Evolutionary conservation across 1,284 basidiomycete species (phyloP).

Genomic region (Stereum hirsutum): DNA sequence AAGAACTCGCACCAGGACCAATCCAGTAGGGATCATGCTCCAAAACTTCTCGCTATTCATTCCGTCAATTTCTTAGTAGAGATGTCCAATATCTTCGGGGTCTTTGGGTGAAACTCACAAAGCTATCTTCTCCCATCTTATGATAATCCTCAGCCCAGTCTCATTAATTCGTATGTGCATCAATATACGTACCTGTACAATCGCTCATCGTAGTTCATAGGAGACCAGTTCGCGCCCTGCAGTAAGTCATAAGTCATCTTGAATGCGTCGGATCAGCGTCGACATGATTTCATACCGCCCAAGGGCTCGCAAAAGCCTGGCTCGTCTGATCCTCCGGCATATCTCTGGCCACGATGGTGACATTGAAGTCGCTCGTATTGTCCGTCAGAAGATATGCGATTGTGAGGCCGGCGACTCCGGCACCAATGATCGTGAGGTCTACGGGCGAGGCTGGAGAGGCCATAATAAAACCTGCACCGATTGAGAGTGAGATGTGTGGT

Average conservation of each 20-base stretch:
- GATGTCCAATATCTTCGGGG: not conserved
- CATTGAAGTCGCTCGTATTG: conserved; percentile 23
- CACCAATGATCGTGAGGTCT: conserved; percentile 38
- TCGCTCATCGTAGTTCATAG: conserved; percentile 33
- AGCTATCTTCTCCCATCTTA: conserved; percentile 33
- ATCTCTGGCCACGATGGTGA: conserved; percentile 59
- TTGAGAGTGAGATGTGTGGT: no score
- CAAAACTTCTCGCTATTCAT: conserved; percentile 32
- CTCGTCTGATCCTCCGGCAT: conserved; percentile 52
- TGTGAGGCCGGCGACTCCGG: conserved; percentile 41
- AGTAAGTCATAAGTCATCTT: not conserved
- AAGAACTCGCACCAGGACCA: conserved; percentile 30
- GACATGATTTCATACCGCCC: conserved; percentile 42
- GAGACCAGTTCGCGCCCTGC: conserved; percentile 62
- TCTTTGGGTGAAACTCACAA: conserved; percentile 26
- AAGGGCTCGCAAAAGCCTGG: conserved; percentile 58
- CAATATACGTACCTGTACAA: no score
- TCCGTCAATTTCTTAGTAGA: conserved; percentile 8
- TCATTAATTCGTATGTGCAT: no score
- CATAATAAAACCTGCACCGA: no score
- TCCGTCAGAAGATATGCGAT: conserved; percentile 29
- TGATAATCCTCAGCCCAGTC: no score
- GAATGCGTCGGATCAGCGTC: not conserved
- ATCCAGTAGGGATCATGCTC: conserved; percentile 36
- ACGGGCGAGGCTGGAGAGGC: no score